A percentile compares a stretch with the other conserved stretches of the same genome.
Evolutionary conservation across 495 filamentous ascomycete genomes (phyloP).

Genomic region (Neurospora cerealis): DNA sequence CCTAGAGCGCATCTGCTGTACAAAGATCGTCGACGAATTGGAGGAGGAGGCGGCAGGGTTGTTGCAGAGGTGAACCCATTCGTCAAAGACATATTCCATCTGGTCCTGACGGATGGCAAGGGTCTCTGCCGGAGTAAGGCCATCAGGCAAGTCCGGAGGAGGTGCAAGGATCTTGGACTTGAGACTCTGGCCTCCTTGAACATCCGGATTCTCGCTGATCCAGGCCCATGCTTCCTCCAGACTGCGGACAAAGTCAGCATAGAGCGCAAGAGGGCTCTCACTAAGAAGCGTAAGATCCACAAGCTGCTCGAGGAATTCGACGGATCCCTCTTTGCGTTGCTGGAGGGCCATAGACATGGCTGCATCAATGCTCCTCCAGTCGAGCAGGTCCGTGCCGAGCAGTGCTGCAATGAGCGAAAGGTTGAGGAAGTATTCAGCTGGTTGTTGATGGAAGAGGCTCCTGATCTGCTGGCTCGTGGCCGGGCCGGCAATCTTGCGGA

Average conservation of each 20-base stretch:
- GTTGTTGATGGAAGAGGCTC: slow-evolving; percentile 52
- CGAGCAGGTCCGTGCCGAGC: slow-evolving; percentile 60
- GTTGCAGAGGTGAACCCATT: slow-evolving; percentile 81
- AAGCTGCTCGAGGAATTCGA: slow-evolving; percentile 66
- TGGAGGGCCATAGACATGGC: slow-evolving; percentile 61
- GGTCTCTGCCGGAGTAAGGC: slow-evolving; percentile 12
- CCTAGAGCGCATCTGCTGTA: slow-evolving; percentile 70
- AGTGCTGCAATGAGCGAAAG: slow-evolving; percentile 66
- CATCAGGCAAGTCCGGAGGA: slow-evolving; percentile 34
- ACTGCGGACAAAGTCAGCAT: slow-evolving; percentile 78
- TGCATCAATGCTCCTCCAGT: slow-evolving; percentile 70
- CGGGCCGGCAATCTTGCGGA: slow-evolving; percentile 68
- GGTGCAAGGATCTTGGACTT: slow-evolving; percentile 62
- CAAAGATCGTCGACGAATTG: slow-evolving; percentile 63
- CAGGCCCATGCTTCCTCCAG: slow-evolving; percentile 72
- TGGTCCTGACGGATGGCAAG: slow-evolving; percentile 53
- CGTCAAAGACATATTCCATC: slow-evolving; percentile 87
- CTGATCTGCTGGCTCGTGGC: slow-evolving; percentile 61
- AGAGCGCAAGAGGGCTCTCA: slow-evolving; percentile 62
- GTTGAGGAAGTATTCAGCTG: slow-evolving; percentile 70
- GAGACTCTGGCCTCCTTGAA: slow-evolving; percentile 55
- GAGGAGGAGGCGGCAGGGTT: slow-evolving; percentile 55
- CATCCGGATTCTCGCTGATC: slow-evolving; percentile 61
- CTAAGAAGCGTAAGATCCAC: slow-evolving; percentile 68
- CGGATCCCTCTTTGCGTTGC: slow-evolving; percentile 53